These are phyloP conservation scores for Colletotrichum sp. DNA, from an alignment of 2,329 filamentous ascomycete species.

Conservation along the genomic window DNA sequence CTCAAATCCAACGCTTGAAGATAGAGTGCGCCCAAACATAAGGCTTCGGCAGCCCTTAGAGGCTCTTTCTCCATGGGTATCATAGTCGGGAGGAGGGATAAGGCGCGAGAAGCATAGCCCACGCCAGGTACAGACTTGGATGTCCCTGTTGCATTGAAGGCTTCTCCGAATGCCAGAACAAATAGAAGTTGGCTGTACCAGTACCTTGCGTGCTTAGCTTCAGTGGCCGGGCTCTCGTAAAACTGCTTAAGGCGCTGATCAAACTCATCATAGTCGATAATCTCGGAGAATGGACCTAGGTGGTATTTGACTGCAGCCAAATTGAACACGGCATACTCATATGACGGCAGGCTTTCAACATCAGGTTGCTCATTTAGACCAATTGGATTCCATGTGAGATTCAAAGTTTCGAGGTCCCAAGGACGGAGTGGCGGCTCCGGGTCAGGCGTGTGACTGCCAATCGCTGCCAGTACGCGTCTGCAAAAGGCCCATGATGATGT, in stretches of 20 bases:
- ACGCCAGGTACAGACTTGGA: background rate
- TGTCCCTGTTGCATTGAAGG: background rate
- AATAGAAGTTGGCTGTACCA: background rate
- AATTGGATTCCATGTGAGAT: background rate
- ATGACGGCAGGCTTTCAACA: background rate
- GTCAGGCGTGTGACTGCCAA: background rate
- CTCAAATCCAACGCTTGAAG: background rate
- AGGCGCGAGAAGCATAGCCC: background rate
- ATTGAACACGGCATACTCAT: background rate
- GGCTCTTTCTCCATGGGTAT: background rate
- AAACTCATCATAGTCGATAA: background rate
- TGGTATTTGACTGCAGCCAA: background rate
- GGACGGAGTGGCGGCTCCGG: background rate
- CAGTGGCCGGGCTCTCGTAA: background rate
- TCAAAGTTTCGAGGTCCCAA: background rate
- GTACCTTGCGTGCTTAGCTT: background rate
- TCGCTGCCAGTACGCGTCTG: background rate
- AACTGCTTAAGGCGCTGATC: background rate
- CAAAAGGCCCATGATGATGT: background rate
- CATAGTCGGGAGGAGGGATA: background rate
- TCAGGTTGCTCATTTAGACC: background rate
- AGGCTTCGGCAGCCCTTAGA: background rate
- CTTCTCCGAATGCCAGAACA: background rate
- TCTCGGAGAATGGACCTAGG: background rate
- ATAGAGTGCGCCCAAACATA: background rate